Conservation (phyloP, 2,329 filamentous ascomycete species). For the Phialophora verrucosa region DNA sequence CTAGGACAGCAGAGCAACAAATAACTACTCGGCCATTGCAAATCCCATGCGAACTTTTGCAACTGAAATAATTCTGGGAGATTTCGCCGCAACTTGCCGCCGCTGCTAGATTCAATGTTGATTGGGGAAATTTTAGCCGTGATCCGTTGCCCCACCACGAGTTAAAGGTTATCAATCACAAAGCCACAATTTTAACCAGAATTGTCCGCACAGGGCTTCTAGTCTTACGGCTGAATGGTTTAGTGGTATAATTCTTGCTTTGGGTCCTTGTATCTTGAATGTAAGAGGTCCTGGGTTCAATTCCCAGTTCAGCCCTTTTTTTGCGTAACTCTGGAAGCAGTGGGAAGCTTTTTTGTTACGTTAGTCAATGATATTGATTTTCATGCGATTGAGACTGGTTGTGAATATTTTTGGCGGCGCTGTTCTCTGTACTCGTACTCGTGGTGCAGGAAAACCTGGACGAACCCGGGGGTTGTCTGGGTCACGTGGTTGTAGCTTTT, state of each 20-base stretch:
- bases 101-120: not conserved
- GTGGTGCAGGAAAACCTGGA: not conserved
- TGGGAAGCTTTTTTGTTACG: not conserved
- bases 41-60: conserved; percentile 4
- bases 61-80: conserved; percentile 25
- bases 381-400: not conserved
- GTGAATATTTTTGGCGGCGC: not conserved
- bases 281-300: conserved; percentile 42
- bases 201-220: not conserved
- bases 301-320: conserved; percentile 38
- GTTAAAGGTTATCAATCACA: too few species aligned
- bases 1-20: not conserved
- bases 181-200: not conserved
- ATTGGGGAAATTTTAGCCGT: conserved; percentile 27
- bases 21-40: not conserved
- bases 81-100: conserved; percentile 35
- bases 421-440: not conserved
- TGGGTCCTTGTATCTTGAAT: conserved; percentile 32
- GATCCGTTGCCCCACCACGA: not conserved
- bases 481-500: conserved; percentile 1
- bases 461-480: not conserved
- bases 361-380: not conserved
- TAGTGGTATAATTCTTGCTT: conserved; percentile 42
- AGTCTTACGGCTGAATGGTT: conserved; percentile 33
- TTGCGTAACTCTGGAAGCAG: not conserved